Evolutionary conservation across 83 land plant species (phyloP).

Genomic region (Larix sibirica): DNA sequence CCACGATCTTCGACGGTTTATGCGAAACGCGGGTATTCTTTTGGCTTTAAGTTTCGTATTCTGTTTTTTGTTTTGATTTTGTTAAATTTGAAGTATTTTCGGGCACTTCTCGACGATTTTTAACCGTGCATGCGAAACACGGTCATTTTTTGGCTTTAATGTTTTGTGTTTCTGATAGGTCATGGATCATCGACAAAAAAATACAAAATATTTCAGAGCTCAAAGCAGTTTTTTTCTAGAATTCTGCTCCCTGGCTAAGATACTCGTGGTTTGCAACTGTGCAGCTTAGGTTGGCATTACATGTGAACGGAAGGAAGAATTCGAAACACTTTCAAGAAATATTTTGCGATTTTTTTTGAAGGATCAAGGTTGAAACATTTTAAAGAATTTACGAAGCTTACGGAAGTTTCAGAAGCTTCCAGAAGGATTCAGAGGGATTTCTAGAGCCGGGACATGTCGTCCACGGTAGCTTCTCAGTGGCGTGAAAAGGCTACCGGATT

Average conservation of each 20-base stretch:
- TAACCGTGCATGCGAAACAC: neutral
- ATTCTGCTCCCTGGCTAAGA: neutral
- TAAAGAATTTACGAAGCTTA: neutral
- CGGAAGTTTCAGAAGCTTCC: neutral
- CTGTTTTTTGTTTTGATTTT: too few species aligned
- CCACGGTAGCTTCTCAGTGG: constrained; percentile 48
- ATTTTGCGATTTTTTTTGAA: neutral
- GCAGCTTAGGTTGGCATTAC: neutral
- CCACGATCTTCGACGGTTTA: too few species aligned
- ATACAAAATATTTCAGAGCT: neutral
- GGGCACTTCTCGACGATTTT: too few species aligned
- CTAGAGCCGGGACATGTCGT: constrained; percentile 10
- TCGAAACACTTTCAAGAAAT: neutral
- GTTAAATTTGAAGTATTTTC: too few species aligned
- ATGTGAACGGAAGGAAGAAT: neutral
- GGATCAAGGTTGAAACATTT: neutral
- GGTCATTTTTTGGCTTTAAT: neutral
- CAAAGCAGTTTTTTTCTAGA: neutral
- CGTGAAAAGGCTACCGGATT: constrained; percentile 71
- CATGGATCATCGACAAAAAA: neutral
- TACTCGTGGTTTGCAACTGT: neutral
- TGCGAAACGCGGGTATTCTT: too few species aligned
- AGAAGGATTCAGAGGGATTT: neutral
- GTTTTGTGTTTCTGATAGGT: neutral
- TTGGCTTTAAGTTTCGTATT: too few species aligned